Base-by-base conservation (phyloP, 176 grass and related monocot genomes). In the Paspalum notatum region DNA sequence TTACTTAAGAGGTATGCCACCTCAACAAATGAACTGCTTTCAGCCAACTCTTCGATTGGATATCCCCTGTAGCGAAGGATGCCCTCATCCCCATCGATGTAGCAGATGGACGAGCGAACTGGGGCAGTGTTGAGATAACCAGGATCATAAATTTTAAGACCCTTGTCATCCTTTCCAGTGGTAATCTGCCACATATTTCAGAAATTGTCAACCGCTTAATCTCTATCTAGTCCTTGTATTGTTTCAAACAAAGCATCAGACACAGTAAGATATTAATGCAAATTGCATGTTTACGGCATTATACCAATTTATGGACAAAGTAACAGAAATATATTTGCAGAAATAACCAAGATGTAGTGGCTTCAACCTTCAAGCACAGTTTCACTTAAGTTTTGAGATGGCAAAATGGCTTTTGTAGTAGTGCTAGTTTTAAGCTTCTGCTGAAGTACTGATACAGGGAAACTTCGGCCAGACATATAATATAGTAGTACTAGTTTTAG, bases 61-160 rank as follows among this genome's bases (percentile, higher is more conserved):
- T 99, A 99, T 3, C 96, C 96, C 86, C 96, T 93, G 59, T 98
- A 99, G 22, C 96, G 90, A 93, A 99, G 92, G 82, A 99, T 99
- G 52, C 96, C 96, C 78, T 95, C 92, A 63, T 99, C 96, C 45
- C 96, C 96, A 57, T 99, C 92, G 13, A 99, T 99, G 72, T 95
- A 99, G 75, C 90, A 93, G 58, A 99, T 93, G 76, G 92, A 62
- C 0, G 96, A 99, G 15, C 79, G 83, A 41, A 99, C 96, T 1
- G 96, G 96, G 42, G 96, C 90, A 2, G 96, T 99, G 64, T 95
- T 99, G 41, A 99, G 88, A 79, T 95, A 99, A 37, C 96, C 96
- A 48, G 96, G 96, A 85, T 99, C 96, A 13, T 95, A 99, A 60
- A 89, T 75, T 80, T 99, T 99, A 38, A 99, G 90, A 47, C 92